Evolutionary conservation across 139 green algal genomes (phyloP).

Genomic region (Spirogloea muscicola): DNA sequence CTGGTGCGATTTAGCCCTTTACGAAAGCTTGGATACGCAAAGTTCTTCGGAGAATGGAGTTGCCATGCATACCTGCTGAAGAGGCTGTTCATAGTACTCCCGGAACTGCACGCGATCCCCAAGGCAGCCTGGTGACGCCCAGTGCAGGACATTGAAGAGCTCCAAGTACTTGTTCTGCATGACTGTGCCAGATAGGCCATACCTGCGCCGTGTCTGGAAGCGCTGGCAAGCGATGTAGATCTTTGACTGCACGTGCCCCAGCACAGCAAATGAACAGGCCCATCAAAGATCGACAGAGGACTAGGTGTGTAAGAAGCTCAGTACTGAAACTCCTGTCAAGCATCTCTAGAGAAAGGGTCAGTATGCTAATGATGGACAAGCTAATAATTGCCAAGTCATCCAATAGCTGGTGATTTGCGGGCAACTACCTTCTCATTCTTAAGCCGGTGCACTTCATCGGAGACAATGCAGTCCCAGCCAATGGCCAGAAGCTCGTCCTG

Average conservation of each 20-base stretch:
- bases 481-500: conserved; percentile 9
- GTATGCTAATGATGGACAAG: too few relatives aligned
- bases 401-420: too few relatives aligned
- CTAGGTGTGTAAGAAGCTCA: too few relatives aligned
- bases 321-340: too few relatives aligned
- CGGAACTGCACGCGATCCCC: conserved; percentile 46
- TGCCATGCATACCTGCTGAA: conserved; percentile 37
- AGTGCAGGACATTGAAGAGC: conserved; percentile 56
- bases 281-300: too few relatives aligned
- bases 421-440: too few relatives aligned
- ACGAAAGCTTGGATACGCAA: too few relatives aligned
- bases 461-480: conserved; percentile 43
- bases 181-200: conserved; percentile 32
- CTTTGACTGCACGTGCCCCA: conserved; percentile 19
- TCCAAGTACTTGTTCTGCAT: conserved; percentile 68
- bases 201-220: conserved; percentile 15
- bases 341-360: too few relatives aligned
- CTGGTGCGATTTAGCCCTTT: too few relatives aligned
- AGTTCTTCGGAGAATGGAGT: too few relatives aligned
- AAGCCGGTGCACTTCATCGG: conserved; percentile 65
- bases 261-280: too few relatives aligned
- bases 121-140: conserved; percentile 45
- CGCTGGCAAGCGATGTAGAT: conserved; percentile 27
- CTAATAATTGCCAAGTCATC: too few relatives aligned
- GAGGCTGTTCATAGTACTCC: conserved; percentile 38